Percentiles rank a stretch among this genome's conserved stretches.
Conservation (phyloP, 306 rosid species). For the Corylus avellana region DNA sequence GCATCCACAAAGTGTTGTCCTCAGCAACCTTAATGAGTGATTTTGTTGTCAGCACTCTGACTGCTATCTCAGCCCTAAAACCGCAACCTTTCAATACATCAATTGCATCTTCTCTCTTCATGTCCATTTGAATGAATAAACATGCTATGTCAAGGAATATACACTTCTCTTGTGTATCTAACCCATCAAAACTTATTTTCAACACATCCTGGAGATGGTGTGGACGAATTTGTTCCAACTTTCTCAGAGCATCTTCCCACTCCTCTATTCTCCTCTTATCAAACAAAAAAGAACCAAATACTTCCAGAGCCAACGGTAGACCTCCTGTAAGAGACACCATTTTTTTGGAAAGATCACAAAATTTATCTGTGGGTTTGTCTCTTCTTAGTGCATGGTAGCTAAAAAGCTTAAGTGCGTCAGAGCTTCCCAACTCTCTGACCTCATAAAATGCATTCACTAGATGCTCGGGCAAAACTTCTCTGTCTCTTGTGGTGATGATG, state of each 20-base stretch:
- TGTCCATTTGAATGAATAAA: slow-evolving; percentile 43
- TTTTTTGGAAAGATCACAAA: slow-evolving; percentile 31
- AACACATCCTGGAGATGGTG: slow-evolving; percentile 54
- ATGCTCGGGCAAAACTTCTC: slow-evolving; percentile 18
- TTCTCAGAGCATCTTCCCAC: slow-evolving; percentile 52
- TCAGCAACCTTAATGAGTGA: slow-evolving; percentile 53
- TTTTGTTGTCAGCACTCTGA: slow-evolving; percentile 38
- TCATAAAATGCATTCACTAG: slow-evolving; percentile 32
- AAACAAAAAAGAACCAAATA: slow-evolving; percentile 55
- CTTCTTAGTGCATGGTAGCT: slow-evolving; percentile 49
- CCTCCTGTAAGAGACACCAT: slow-evolving; percentile 57
- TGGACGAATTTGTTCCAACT: slow-evolving; percentile 41
- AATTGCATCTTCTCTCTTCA: slow-evolving; percentile 46
- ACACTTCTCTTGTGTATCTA: slow-evolving; percentile 49
- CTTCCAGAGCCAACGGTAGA: slow-evolving; percentile 73
- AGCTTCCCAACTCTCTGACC: slow-evolving; percentile 36
- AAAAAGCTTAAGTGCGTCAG: slow-evolving; percentile 42
- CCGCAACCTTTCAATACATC: slow-evolving; percentile 64
- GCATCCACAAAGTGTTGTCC: slow-evolving; percentile 51
- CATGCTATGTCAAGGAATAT: slow-evolving; percentile 67
- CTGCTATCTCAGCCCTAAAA: slow-evolving; percentile 46
- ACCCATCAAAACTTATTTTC: slow-evolving; percentile 52
- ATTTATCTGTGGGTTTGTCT: slow-evolving; percentile 26
- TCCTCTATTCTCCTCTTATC: slow-evolving; percentile 44
- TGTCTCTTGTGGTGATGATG: slow-evolving; percentile 52